Evolutionary conservation across 177 flowering plant species (phyloP).

Genomic region (Vitis hybrid): DNA sequence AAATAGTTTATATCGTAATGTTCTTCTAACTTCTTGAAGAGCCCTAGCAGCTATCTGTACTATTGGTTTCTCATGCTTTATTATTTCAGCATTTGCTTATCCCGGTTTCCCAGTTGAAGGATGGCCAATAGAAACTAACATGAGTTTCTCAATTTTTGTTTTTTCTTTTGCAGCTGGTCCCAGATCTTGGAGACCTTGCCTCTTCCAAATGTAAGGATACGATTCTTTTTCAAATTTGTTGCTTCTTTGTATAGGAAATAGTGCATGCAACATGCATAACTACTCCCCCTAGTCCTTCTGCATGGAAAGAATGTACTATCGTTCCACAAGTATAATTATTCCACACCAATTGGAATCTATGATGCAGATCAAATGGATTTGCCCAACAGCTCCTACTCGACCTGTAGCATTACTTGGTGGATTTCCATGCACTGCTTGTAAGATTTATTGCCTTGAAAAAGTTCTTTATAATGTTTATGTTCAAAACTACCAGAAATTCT

Average conservation of each 20-base stretch:
- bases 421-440: conserved; percentile 95
- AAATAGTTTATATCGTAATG: neutral
- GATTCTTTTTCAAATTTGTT: neutral
- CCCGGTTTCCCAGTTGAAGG: too few relatives aligned
- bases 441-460: conserved; percentile 17
- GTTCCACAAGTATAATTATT: neutral
- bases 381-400: conserved; percentile 98
- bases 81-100: neutral
- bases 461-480: neutral
- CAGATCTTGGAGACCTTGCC: conserved; percentile 91
- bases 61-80: neutral
- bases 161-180: conserved; percentile 73
- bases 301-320: neutral
- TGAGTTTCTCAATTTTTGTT: conserved; percentile 13
- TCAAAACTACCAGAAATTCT: neutral
- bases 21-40: conserved; percentile 2
- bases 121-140: too few relatives aligned
- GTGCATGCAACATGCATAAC: neutral
- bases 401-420: conserved; percentile 92
- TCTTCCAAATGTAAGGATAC: conserved; percentile 85
- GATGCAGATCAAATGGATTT: conserved; percentile 94
- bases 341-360: neutral
- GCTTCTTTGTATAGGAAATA: too few relatives aligned
- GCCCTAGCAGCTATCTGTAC: neutral
- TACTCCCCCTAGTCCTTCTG: neutral